phyloP scores from a whole-genome alignment of 2,329 filamentous ascomycete genomes.

The Trichoderma semiorbis region DNA sequence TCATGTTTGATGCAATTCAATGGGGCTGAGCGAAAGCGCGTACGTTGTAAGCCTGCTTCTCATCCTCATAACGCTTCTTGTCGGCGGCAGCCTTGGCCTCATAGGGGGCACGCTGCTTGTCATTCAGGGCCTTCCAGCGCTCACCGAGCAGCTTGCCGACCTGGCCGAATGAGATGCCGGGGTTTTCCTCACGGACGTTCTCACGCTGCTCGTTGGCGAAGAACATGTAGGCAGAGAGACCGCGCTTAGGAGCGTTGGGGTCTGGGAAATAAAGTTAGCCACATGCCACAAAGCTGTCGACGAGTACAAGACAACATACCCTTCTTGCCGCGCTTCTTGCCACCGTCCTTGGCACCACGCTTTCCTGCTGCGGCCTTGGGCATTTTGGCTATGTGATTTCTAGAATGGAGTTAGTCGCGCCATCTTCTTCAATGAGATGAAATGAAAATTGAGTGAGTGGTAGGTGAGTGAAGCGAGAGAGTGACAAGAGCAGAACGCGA shows the following conservation, averaged over 20 bases:
- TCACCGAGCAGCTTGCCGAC: constrained; percentile 98
- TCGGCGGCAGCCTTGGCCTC: constrained; percentile 94
- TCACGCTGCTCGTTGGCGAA: constrained; percentile 99
- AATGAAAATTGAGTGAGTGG: constrained; percentile 15
- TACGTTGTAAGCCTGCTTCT: constrained; percentile 93
- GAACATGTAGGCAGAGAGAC: constrained; percentile 99
- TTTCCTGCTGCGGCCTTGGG: constrained; percentile 54
- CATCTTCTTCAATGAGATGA: not conserved
- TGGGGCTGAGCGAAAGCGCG: constrained; percentile 33
- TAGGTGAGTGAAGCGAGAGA: not conserved
- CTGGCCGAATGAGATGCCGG: constrained; percentile 96
- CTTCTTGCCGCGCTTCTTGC: constrained; percentile 58
- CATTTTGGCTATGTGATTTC: constrained; percentile 45
- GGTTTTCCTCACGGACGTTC: constrained; percentile 97
- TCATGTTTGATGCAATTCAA: not conserved
- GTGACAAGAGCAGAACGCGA: not conserved
- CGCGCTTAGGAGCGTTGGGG: constrained; percentile 97
- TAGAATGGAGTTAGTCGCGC: not conserved
- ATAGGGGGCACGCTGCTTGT: constrained; percentile 90
- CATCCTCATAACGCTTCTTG: constrained; percentile 99
- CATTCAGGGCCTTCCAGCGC: constrained; percentile 95
- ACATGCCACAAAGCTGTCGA: not conserved
- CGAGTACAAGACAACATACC: constrained; percentile 42
- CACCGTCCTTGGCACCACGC: constrained; percentile 52
- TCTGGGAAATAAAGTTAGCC: constrained; percentile 49